Evolutionary conservation across 2,329 filamentous ascomycete genomes (phyloP), one percentile per base, ranked within the genome.

Genomic region (Pseudomassariella vexata): DNA sequence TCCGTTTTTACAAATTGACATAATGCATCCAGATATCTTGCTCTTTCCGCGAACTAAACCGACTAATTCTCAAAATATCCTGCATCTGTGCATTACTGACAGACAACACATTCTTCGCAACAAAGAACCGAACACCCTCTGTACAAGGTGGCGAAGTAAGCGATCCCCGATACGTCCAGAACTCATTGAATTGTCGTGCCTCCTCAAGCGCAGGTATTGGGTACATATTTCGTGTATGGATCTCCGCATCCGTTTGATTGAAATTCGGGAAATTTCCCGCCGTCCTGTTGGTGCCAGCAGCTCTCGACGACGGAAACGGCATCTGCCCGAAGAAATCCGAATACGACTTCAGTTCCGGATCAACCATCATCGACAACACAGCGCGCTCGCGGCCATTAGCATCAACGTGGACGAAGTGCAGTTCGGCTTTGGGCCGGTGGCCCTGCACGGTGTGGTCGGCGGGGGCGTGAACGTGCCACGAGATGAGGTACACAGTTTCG

Each of bases 401-500:
- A 36, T 65, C 59, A 32, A 60, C 60, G 38, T 69, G 65, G 3
- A 72, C 68, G 22, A 67, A 54, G 45, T 71, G 68, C 14, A 71
- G 47, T 41, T 72, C 68, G 21, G 65, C 63, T 37, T 60, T 64
- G 21, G 56, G 52, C 21, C 59, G 56, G 22, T 57, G 50, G 20
- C 60, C 61, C 28, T 59, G 51, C 4, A 72, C 56, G 3, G 56
- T 53, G 46, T 73, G 68, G 35, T 72, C 68, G 5, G 65, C 65
- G 0, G 68, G 68, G 0, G 65, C 46, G 42, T 73, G 68, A 29
- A 70, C 63, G 50, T 72, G 68, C 65, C 66, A 72, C 28, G 65
- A 64, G 24, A 52, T 56, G 7, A 72, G 53, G 44, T 66, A 71
- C 15, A 65, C 54, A 1, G 62, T 69, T 37, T 59, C 50, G 45